phyloP scores from a whole-genome alignment of 768 basidiomycete genomes.

The Rhodotorula taiwanensis region DNA sequence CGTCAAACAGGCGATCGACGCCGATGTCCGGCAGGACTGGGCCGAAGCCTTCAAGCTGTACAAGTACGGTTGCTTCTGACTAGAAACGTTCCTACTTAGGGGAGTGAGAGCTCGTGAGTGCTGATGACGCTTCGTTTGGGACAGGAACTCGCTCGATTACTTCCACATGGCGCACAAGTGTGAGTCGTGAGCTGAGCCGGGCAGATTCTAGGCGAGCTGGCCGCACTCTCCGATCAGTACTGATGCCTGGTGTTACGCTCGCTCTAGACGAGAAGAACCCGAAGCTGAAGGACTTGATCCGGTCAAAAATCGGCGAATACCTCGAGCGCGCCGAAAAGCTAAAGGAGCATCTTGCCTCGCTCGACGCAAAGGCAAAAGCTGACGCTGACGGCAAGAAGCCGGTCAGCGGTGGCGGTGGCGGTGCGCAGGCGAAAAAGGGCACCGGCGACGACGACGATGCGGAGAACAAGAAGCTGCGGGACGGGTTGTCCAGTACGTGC shows the following conservation, averaged over 20 bases:
- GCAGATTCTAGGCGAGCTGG: no score
- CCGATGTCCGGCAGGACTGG: conserved; percentile 89
- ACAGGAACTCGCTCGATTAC: conserved; percentile 86
- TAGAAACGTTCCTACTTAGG: no score
- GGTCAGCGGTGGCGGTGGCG: conserved; percentile 45
- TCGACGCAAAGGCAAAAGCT: conserved; percentile 55
- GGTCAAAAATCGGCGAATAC: conserved; percentile 82
- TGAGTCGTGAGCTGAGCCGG: conserved; percentile 40
- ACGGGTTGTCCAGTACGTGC: conserved; percentile 60
- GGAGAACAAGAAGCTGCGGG: conserved; percentile 93
- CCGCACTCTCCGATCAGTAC: no score
- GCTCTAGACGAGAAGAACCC: conserved; percentile 98
- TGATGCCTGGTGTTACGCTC: background rate
- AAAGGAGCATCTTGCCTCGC: conserved; percentile 67
- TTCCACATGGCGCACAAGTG: conserved; percentile 97
- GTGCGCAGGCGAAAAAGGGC: conserved; percentile 38
- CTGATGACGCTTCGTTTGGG: no score
- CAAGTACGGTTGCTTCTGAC: conserved; percentile 28
- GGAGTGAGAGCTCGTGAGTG: no score
- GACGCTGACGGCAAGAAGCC: conserved; percentile 51
- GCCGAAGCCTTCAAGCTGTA: conserved; percentile 72
- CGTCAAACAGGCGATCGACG: conserved; percentile 56
- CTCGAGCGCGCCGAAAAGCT: conserved; percentile 82
- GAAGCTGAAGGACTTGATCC: conserved; percentile 76
- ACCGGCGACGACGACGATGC: conserved; percentile 74